Evolutionary conservation across 2,329 filamentous ascomycete species (phyloP).

Genomic region (Colletotrichum gloeosporioides): DNA sequence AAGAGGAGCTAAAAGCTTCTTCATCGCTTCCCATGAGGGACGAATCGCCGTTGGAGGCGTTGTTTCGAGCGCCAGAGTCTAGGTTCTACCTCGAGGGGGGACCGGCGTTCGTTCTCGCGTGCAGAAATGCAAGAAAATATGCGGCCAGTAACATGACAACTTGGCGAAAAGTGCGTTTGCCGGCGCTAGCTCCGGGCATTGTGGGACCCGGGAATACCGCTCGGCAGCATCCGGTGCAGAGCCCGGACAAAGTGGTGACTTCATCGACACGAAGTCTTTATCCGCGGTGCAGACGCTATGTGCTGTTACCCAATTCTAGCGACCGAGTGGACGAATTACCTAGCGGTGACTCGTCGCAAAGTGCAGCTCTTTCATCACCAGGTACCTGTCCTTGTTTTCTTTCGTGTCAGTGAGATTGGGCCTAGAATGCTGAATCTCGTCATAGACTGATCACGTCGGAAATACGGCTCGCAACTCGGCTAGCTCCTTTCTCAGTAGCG

Average conservation of each 20-base stretch:
- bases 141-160: not conserved
- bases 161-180: not conserved
- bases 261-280: slow-evolving; percentile 9
- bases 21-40: not conserved
- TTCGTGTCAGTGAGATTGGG: not conserved
- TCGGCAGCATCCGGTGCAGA: not conserved
- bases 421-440: not conserved
- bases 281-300: not conserved
- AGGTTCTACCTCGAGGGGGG: not conserved
- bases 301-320: not conserved
- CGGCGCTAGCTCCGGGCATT: slow-evolving; percentile 10
- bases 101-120: not conserved
- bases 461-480: not conserved
- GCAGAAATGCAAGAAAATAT: not conserved
- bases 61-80: not conserved
- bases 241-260: slow-evolving; percentile 18
- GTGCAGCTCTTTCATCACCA: not conserved
- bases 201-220: slow-evolving; percentile 15
- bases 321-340: not conserved
- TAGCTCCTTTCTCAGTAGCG: not conserved
- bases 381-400: not conserved
- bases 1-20: not conserved
- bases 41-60: not conserved
- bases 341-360: not conserved
- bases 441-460: not conserved